phyloP scores from a whole-genome alignment of 441 rosid genomes.

The Mallotus japonicus region DNA sequence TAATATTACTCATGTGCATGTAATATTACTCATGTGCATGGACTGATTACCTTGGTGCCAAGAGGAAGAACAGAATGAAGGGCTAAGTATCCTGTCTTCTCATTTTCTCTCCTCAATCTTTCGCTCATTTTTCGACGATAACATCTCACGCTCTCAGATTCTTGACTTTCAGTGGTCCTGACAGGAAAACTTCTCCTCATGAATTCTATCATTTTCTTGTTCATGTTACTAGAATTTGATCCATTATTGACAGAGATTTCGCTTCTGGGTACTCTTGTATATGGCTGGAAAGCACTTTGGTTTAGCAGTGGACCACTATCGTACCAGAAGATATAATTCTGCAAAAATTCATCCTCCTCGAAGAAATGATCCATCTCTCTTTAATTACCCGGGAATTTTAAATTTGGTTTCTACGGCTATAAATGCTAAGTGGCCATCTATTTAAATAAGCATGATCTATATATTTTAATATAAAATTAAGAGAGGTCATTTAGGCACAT shows the following conservation, averaged over 20 bases:
- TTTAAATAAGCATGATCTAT: not conserved
- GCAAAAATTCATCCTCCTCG: conserved; percentile 13
- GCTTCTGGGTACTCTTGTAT: conserved; percentile 21
- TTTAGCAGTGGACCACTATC: conserved; percentile 9
- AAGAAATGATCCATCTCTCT: conserved; percentile 40
- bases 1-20: too few relatives aligned
- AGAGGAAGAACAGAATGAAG: conserved; percentile 47
- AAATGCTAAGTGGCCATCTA: not conserved
- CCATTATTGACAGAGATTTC: not conserved
- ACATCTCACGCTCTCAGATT: conserved; percentile 32
- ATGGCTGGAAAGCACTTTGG: conserved; percentile 44
- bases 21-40: too few relatives aligned
- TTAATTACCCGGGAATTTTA: conserved; percentile 5
- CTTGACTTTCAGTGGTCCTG: conserved; percentile 16
- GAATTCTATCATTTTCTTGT: conserved; percentile 47
- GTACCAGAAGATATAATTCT: conserved; percentile 26
- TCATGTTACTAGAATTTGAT: conserved; percentile 32
- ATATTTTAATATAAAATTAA: too few relatives aligned
- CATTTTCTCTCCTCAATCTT: conserved; percentile 57
- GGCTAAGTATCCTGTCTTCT: conserved; percentile 45
- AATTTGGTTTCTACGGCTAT: conserved; percentile 8
- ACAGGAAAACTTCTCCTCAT: conserved; percentile 29
- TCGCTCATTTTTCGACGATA: conserved; percentile 51
- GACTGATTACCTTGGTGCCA: conserved; percentile 44
- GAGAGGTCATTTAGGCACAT: not conserved